A percentile compares a stretch with the other conserved stretches of the same genome.
Evolutionary conservation across 495 filamentous ascomycete species (phyloP).

Genomic region (Neurospora sp.): DNA sequence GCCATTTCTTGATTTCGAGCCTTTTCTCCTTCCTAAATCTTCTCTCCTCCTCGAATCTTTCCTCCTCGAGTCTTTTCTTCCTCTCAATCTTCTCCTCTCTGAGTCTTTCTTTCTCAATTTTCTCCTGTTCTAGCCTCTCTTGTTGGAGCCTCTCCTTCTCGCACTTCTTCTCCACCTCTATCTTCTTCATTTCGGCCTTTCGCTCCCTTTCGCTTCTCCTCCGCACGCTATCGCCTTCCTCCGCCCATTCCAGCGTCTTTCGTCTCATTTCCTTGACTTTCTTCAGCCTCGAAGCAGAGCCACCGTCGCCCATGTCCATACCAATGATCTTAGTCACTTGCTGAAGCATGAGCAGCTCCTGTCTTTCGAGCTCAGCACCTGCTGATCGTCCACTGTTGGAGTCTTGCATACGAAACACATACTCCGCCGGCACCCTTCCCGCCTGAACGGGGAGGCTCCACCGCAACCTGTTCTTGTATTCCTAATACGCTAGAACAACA

Average conservation of each 20-base stretch:
- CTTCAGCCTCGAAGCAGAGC: background rate
- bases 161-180: background rate
- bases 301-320: background rate
- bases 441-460: background rate
- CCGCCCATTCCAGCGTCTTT: background rate
- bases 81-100: background rate
- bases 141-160: background rate
- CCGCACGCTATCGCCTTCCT: background rate
- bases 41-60: background rate
- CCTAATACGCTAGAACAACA: background rate
- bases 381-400: background rate
- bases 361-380: too few relatives aligned
- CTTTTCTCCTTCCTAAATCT: background rate
- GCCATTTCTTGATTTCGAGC: background rate
- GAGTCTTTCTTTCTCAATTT: background rate
- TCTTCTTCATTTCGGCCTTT: background rate
- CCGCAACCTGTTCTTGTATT: background rate
- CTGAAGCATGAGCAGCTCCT: background rate
- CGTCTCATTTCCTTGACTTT: background rate
- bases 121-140: background rate
- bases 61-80: background rate
- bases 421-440: background rate
- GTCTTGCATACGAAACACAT: background rate
- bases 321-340: background rate
- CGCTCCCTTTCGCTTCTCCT: background rate